A percentile compares a stretch with the other conserved stretches of the same genome.
These are phyloP conservation scores for Leccinum pachyderme DNA, from an alignment of 1,284 basidiomycete genomes.

Conservation along the genomic window DNA sequence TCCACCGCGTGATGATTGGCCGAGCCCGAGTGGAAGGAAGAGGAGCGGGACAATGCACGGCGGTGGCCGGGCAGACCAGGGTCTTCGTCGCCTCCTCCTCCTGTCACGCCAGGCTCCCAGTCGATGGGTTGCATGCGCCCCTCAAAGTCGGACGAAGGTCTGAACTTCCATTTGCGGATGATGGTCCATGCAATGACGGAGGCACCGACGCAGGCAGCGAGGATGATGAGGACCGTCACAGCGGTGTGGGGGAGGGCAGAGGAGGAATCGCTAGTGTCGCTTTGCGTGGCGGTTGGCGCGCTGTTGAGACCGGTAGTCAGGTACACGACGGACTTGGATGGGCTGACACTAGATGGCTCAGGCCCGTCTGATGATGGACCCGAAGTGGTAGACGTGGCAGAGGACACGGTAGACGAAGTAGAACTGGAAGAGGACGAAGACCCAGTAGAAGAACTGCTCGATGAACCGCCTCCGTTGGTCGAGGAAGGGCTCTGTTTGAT, in stretches of 20 bases:
- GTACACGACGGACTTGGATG: slow-evolving; percentile 18
- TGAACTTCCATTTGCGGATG: slow-evolving; percentile 90
- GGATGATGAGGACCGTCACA: slow-evolving; percentile 66
- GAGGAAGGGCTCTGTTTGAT: slow-evolving; percentile 18
- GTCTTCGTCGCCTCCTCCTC: slow-evolving; percentile 39
- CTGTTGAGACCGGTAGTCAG: slow-evolving; percentile 14
- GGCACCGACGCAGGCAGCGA: slow-evolving; percentile 67
- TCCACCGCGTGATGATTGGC: slow-evolving; percentile 44
- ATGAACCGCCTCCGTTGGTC: slow-evolving; percentile 1
- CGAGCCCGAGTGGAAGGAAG: slow-evolving; percentile 69
- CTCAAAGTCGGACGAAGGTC: slow-evolving; percentile 76
- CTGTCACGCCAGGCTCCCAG: slow-evolving; percentile 63
- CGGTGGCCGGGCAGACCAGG: slow-evolving; percentile 46
- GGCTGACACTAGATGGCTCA: slow-evolving; percentile 13
- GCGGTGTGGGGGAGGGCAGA: slow-evolving; percentile 56
- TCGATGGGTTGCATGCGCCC: slow-evolving; percentile 81
- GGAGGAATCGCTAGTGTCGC: slow-evolving; percentile 23
- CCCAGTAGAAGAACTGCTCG: slow-evolving; percentile 9
- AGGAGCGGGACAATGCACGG: slow-evolving; percentile 55
- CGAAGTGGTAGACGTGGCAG: slow-evolving; percentile 18
- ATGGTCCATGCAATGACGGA: slow-evolving; percentile 77
- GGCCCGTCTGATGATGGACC: slow-evolving; percentile 15
- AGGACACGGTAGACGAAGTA: slow-evolving; percentile 12
- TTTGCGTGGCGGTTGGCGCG: slow-evolving; percentile 25
- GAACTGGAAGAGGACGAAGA: slow-evolving; percentile 19